Evolutionary conservation across 2,329 filamentous ascomycete species (phyloP).

Genomic region (Hysterium pulicare): DNA sequence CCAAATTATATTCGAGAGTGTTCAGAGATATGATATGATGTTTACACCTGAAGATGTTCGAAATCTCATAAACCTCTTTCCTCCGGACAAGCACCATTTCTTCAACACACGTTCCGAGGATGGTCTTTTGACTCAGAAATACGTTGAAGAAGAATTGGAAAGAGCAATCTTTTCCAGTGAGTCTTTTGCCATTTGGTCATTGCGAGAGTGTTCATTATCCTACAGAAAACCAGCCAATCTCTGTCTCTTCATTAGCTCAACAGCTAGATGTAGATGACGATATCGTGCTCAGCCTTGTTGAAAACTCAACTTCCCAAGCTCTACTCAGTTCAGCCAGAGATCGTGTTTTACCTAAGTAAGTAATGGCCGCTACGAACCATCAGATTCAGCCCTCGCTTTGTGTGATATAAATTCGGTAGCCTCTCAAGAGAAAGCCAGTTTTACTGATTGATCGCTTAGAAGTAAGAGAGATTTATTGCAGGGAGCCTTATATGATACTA

Average conservation of each 20-base stretch:
- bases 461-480: slow-evolving; percentile 16
- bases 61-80: slow-evolving; percentile 23
- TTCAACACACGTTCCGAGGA: slow-evolving; percentile 20
- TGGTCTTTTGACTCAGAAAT: slow-evolving; percentile 24
- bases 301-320: slow-evolving; percentile 13
- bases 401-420: no score
- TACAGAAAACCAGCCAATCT: slow-evolving; percentile 15
- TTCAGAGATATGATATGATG: no score
- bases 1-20: no score
- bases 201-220: slow-evolving; percentile 7
- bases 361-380: no score
- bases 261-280: slow-evolving; percentile 21
- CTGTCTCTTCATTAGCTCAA: slow-evolving; percentile 13
- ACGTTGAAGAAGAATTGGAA: slow-evolving; percentile 19
- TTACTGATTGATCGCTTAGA: not conserved
- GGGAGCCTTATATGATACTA: slow-evolving; percentile 8
- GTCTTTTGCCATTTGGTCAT: not conserved
- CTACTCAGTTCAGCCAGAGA: slow-evolving; percentile 22
- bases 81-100: slow-evolving; percentile 18
- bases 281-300: slow-evolving; percentile 19
- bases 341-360: slow-evolving; percentile 23
- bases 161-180: slow-evolving; percentile 8
- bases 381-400: no score
- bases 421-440: no score
- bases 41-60: slow-evolving; percentile 32